Conservation (phyloP, 805 yeast species). For the Wickerhamomyces kurtzmanii region DNA sequence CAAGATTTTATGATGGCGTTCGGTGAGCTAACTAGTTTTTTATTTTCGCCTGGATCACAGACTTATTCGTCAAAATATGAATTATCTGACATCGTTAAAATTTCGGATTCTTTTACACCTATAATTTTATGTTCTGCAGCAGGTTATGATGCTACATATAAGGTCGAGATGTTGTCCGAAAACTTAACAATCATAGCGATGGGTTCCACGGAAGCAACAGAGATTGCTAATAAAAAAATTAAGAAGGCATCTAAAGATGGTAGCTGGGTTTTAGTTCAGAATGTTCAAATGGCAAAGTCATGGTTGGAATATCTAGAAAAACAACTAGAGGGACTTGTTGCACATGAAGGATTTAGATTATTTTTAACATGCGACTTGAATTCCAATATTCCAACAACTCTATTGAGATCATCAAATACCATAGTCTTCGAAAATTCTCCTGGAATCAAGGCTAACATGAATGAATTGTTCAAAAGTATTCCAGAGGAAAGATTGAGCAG, state of each 20-base stretch:
- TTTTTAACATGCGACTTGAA: conserved; percentile 56
- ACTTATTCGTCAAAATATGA: conserved; percentile 23
- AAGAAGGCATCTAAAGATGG: conserved; percentile 35
- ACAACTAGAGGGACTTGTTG: conserved; percentile 22
- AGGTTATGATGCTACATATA: conserved; percentile 59
- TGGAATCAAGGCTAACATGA: conserved; percentile 42
- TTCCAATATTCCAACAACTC: conserved; percentile 38
- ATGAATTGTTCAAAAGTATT: conserved; percentile 22
- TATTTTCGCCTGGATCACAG: conserved; percentile 19
- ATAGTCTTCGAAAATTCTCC: conserved; percentile 54
- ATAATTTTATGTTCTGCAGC: conserved; percentile 47
- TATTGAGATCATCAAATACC: conserved; percentile 45
- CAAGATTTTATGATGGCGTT: conserved; percentile 13
- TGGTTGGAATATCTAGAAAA: conserved; percentile 54
- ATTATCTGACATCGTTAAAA: conserved; percentile 17
- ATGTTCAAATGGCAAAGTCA: conserved; percentile 59
- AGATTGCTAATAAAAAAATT: conserved; percentile 46
- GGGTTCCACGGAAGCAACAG: conserved; percentile 64
- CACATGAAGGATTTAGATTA: conserved; percentile 34
- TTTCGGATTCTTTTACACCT: conserved; percentile 18
- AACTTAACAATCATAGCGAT: conserved; percentile 36
- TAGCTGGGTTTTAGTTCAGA: conserved; percentile 71
- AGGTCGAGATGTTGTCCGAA: conserved; percentile 35
- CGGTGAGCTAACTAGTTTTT: conserved; percentile 11
- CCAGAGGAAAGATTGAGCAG: conserved; percentile 8